Evolutionary conservation across 495 filamentous ascomycete species (phyloP).

Genomic region (Lineolata rhizophorae): DNA sequence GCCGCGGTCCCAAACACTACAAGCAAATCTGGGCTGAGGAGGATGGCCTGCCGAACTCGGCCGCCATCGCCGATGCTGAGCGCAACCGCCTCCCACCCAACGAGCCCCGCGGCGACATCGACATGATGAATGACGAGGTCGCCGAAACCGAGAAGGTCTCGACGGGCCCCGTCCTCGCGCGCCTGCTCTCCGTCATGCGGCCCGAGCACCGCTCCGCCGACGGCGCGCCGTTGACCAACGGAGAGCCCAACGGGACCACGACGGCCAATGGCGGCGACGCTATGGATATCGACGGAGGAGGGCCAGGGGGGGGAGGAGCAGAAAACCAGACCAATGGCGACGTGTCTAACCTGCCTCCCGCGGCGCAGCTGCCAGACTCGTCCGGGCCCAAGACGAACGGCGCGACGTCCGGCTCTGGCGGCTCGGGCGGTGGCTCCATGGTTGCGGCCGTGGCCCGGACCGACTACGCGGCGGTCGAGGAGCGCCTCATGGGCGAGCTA

Average conservation of each 20-base stretch:
- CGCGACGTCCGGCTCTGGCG: neutral
- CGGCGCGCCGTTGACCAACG: conserved; percentile 23
- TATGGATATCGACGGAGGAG: conserved; percentile 17
- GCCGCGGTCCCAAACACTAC: conserved; percentile 67
- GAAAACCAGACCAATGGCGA: conserved; percentile 18
- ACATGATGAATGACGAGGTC: conserved; percentile 62
- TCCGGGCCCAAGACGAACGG: neutral
- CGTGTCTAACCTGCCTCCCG: conserved; percentile 27
- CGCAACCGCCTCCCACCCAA: conserved; percentile 51
- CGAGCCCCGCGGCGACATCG: conserved; percentile 50
- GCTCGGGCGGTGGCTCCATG: no score
- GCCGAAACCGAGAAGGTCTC: conserved; percentile 83
- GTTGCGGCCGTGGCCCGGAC: conserved; percentile 35
- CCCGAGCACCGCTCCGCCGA: conserved; percentile 52
- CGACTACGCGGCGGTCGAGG: conserved; percentile 68
- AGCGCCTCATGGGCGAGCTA: conserved; percentile 75
- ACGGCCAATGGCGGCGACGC: conserved; percentile 25
- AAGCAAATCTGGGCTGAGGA: conserved; percentile 84
- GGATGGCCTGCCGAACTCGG: no score
- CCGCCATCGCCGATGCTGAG: conserved; percentile 42
- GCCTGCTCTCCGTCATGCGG: conserved; percentile 63
- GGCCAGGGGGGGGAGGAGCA: no score
- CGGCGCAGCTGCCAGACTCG: conserved; percentile 22
- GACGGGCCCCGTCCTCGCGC: conserved; percentile 59
- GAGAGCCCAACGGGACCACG: conserved; percentile 29